Base-by-base conservation (phyloP, 2,329 filamentous ascomycete genomes). In the Talaromyces sp. region DNA sequence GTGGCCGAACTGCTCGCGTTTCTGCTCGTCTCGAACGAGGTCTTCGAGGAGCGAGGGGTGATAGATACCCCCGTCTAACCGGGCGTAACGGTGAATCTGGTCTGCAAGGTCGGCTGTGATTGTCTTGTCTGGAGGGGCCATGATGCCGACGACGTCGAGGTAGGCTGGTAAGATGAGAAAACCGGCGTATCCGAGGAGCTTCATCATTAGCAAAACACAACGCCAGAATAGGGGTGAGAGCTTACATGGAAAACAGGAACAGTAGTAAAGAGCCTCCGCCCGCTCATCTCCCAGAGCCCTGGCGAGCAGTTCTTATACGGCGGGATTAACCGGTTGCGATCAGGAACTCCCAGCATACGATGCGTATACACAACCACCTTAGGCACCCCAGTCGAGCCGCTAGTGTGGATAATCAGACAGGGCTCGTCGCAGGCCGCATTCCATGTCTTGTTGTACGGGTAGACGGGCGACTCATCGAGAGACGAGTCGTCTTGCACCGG, bases 371-470 rank as follows among this genome's bases (percentile, higher is more conserved):
- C 66, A 15, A 70, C 36, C 11, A 66, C 60, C 30, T 69, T 70
- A 0, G 68, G 68, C 54, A 57, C 60, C 65, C 69, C 68, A 13
- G 70, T 72, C n/a, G 70, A 70, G 15, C 68, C 70, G 2, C 68
- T 70, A 3, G 69, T 71, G 44, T 71, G 69, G 25, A 68, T 67
- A 1, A 70, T 66, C 52, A 72, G 52, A 65, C 70, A 71, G 1
- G 70, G 69, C 54, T 72, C 68, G 15, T 67, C 58, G 56, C 65
- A 67, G 7, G 64, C 68, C 39, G 70, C 68, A 19, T 65, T 65
- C 68, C 67, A 72, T 5, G 68, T 63, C 57, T 68, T 70, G 11
- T 58, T 55, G 49, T 71, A 72, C 4, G 59, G 58, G 22, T 63
- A 60, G 3, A 32, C 36, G 17, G 36, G 36, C 15, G 36, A 39